These are phyloP conservation scores for Spinellus fusiger DNA, from an alignment of 192 early-diverging fungal species.

Conservation along the genomic window DNA sequence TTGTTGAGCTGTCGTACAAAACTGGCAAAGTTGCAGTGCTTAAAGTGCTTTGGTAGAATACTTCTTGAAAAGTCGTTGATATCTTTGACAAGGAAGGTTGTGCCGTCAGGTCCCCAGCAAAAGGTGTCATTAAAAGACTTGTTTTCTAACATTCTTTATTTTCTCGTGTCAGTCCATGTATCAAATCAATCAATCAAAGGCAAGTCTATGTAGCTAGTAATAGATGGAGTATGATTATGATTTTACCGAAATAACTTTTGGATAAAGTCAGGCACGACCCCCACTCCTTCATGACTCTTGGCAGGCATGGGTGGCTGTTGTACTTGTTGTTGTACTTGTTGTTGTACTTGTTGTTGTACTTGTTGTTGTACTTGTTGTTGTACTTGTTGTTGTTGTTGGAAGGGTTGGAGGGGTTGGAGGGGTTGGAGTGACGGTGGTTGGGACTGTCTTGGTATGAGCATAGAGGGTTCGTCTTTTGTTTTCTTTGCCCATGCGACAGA, in stretches of 20 bases:
- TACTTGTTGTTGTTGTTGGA: too few relatives aligned
- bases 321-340: not conserved
- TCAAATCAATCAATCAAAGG: too few relatives aligned
- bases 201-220: too few relatives aligned
- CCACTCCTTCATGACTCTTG: slow-evolving; percentile 3
- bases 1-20: slow-evolving; percentile 77
- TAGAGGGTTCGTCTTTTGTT: too few relatives aligned
- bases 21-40: slow-evolving; percentile 65
- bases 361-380: not conserved
- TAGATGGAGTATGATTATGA: not conserved
- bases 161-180: too few relatives aligned
- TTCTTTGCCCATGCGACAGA: too few relatives aligned
- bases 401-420: too few relatives aligned
- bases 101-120: slow-evolving; percentile 56
- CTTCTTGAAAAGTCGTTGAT: slow-evolving; percentile 61
- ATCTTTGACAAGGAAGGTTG: slow-evolving; percentile 67
- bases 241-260: slow-evolving; percentile 22
- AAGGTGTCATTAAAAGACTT: slow-evolving; percentile 48
- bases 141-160: slow-evolving; percentile 67
- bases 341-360: not conserved
- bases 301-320: not conserved
- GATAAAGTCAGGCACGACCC: slow-evolving; percentile 21
- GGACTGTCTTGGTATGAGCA: too few relatives aligned
- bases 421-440: too few relatives aligned
- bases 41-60: slow-evolving; percentile 63